These are phyloP conservation scores for Lactifluus piperatus DNA, from an alignment of 768 basidiomycete species.

Conservation along the genomic window DNA sequence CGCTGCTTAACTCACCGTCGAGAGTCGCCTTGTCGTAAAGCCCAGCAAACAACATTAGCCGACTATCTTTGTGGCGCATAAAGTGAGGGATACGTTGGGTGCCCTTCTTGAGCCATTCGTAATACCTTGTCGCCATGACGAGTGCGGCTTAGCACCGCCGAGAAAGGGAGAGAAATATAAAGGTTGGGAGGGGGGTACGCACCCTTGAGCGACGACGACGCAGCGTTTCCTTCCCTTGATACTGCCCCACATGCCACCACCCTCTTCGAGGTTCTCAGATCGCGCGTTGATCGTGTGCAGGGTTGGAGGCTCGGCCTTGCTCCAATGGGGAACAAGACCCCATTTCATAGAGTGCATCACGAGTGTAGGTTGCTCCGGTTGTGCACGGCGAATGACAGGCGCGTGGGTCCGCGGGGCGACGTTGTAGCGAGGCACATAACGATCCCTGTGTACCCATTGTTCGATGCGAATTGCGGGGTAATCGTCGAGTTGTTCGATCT, in stretches of 20 bases:
- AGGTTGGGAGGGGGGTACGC: conserved; percentile 20
- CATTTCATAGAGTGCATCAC: conserved; percentile 82
- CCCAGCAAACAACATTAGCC: conserved; percentile 79
- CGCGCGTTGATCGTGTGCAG: conserved; percentile 89
- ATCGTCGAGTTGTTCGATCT: conserved; percentile 34
- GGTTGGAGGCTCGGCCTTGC: conserved; percentile 60
- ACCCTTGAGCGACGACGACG: conserved; percentile 76
- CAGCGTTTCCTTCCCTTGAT: conserved; percentile 80
- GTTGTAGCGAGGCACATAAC: conserved; percentile 63
- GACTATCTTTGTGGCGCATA: conserved; percentile 53
- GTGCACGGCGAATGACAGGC: conserved; percentile 53
- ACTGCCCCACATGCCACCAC: conserved; percentile 78
- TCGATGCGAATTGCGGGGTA: conserved; percentile 34
- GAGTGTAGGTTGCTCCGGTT: conserved; percentile 25
- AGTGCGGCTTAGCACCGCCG: too few species aligned
- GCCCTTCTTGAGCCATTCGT: conserved; percentile 88
- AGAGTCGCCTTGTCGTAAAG: conserved; percentile 70
- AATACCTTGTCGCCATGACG: conserved; percentile 52
- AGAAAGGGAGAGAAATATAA: neutral
- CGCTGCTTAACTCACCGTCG: conserved; percentile 36
- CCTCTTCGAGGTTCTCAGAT: conserved; percentile 66
- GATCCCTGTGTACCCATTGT: conserved; percentile 53
- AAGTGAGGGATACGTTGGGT: conserved; percentile 78
- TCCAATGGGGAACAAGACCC: conserved; percentile 85
- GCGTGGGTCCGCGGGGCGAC: conserved; percentile 75